Base-by-base conservation (phyloP, 169 alveolate species). In the Plasmodium coatneyi region DNA sequence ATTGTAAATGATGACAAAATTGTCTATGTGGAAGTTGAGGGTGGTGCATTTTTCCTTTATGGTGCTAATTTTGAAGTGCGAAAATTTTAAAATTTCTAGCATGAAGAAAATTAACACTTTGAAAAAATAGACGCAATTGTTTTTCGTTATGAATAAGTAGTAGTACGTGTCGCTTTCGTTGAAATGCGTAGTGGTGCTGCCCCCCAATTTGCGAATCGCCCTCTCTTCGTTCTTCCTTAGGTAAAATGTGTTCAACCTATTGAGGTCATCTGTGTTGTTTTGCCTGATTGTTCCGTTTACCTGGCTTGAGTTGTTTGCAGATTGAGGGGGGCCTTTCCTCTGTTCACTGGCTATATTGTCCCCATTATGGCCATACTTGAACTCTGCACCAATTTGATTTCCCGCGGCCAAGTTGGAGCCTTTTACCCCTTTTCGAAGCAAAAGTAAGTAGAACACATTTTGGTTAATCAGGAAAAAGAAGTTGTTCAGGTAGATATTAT, bases 131-230 rank as follows among this genome's bases (percentile, higher is more conserved):
- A 72, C 81, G 83, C 93, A 87, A 22, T 70, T 87, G 49, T 87
- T 87, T 66, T 87, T 79, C 71, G 93, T 87, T 79, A 87, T 70
- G 43, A 87, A 87, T 87, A 87, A 56, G 71, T 87, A 87, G 36
- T 87, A 80, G 52, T 87, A 87, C 60, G 81, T 87, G 71, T 87
- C 93, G 9, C 71, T 71, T 34, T 56, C 78, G 36, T 66, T 79
- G 46, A 87, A 34, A 32, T 36, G 56, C 6, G 71, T 19, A 56
- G 22, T 66, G 32, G 80, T 7, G 39, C 49, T 80, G 4, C 41
- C 39, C 49, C 76, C 89, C 25, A 16, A 9, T 12, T 80, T 70
- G 7, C 19, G 72, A 12, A 56, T 28, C 36, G 76, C 76, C 56
- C 82, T 87, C 36, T 87, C 71, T 39, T 34, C 72, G 19, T 79